These are phyloP conservation scores for Carallia pectinifolia DNA, from an alignment of 345 rosid species.

Conservation along the genomic window DNA sequence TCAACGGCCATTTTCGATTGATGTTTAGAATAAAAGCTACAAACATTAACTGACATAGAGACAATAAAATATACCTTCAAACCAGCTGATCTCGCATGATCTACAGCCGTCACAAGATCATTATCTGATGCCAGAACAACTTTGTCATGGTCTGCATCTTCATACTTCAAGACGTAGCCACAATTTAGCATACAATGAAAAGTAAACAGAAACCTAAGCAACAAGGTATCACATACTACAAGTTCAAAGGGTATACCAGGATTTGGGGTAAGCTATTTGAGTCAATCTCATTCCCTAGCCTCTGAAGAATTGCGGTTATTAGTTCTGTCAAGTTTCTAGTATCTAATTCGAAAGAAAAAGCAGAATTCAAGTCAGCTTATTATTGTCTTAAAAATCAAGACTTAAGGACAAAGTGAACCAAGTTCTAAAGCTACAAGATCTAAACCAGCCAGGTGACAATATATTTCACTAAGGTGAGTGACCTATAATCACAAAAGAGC, in stretches of 20 bases:
- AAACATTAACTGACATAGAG: background rate
- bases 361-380: constrained; percentile 14
- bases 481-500: constrained; percentile 7
- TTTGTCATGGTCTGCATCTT: constrained; percentile 95
- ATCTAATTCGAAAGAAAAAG: constrained; percentile 44
- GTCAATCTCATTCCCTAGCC: constrained; percentile 84
- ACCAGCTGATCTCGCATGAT: constrained; percentile 84
- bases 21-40: no score
- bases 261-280: constrained; percentile 75
- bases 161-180: constrained; percentile 54
- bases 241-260: constrained; percentile 50
- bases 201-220: background rate
- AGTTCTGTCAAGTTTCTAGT: constrained; percentile 72
- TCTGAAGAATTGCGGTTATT: constrained; percentile 76
- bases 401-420: background rate
- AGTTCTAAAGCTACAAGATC: background rate
- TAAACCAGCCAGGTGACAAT: background rate
- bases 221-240: background rate
- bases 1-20: no score
- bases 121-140: constrained; percentile 80
- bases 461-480: background rate
- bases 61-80: constrained; percentile 64
- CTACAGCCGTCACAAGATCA: constrained; percentile 85
- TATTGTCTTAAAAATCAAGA: background rate
- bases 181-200: constrained; percentile 13